Evolutionary conservation across 2,329 filamentous ascomycete species (phyloP), one percentile per base, ranked within the genome.

Genomic region (Pseudogymnoascus sp.): DNA sequence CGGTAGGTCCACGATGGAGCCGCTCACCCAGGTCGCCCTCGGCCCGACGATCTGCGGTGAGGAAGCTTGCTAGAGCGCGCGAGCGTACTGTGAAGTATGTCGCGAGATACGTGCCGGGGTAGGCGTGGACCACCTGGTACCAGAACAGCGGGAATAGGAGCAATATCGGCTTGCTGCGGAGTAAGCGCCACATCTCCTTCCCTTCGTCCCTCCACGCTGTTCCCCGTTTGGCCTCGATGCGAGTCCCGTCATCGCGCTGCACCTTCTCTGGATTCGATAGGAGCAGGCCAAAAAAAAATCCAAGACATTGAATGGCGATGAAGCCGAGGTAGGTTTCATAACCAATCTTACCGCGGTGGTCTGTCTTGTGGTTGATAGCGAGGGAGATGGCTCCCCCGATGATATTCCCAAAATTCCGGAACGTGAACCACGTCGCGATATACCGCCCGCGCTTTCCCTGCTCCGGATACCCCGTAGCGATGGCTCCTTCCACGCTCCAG

Each of bases 331-430:
- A 79, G 0, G 77, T 79, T 9, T 75, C 69, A 14, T 71, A 73
- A 0, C 71, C 71, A 0, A 77, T 73, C n/a, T 74, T 73, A 16
- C 77, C 77, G 1, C 69, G 67, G 0, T 75, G 73, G 21, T 74
- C 71, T 9, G 71, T 67, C 37, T 71, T 71, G 28, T 73, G 71
- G 65, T 81, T 83, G 8, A 83, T 67, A 0, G 75, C 81, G 1
- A 83, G 72, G 18, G 79, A 78, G 64, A 82, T 81, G 1, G 79
- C 75, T 2, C 80, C 80, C 9, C 81, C 80, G 6, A 83, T 75
- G 25, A 82, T 79, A 16, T 76, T 75, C 0, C 77, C 77, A 1
- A 73, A 69, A 12, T 75, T 75, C 16, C 75, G 74, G 55, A 75
- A 76, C 4, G 73, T 74, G 60, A 79, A 72, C 77, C 78, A 80